Evolutionary conservation across 306 rosid genomes (phyloP), one percentile per base, ranked within the genome.

Genomic region (Boehmeria nivea): DNA sequence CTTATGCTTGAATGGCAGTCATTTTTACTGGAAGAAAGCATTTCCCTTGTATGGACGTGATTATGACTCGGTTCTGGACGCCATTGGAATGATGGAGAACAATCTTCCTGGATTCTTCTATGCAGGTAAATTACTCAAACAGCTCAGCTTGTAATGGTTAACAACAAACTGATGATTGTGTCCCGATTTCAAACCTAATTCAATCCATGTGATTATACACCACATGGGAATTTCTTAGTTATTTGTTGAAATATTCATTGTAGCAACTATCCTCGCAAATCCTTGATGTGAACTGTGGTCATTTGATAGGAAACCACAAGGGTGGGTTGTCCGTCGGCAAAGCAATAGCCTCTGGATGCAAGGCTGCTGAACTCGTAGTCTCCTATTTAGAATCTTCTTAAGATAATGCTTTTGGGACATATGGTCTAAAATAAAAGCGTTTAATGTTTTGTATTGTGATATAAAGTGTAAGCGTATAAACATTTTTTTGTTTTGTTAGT

Each of bases 261-360:
- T 3, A n/a, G 21, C 42, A n/a, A 34, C 15, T 17, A 13, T 10
- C 18, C 8, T 19, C 31, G 31, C 12, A 16, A 54, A 20, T n/a
- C 16, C 8, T 54, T 54, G 3, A n/a, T 18, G 26, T 54, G 38
- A 33, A 11, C 28, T 33, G 14, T 28, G n/a, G n/a, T n/a, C 57
- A 18, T 17, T 36, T 16, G 8, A 12, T 40, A 89, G 97, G 97
- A 49, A 89, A 89, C 78, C 82, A 81, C 57, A 83, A 60, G 72
- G 95, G 78, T 64, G 97, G 97, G 37, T 75, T 89, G 55, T 79
- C 97, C 23, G 97, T 89, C 70, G 97, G 95, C 22, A 89, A 76
- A 69, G 66, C 97, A 49, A 79, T 89, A 66, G 79, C 78, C 59
- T 83, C 95, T 4, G 97, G 97, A n/a, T 83, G 80, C 81, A 77